phyloP scores from a whole-genome alignment of 192 early-diverging fungal genomes.

The Coemansia sp. region DNA sequence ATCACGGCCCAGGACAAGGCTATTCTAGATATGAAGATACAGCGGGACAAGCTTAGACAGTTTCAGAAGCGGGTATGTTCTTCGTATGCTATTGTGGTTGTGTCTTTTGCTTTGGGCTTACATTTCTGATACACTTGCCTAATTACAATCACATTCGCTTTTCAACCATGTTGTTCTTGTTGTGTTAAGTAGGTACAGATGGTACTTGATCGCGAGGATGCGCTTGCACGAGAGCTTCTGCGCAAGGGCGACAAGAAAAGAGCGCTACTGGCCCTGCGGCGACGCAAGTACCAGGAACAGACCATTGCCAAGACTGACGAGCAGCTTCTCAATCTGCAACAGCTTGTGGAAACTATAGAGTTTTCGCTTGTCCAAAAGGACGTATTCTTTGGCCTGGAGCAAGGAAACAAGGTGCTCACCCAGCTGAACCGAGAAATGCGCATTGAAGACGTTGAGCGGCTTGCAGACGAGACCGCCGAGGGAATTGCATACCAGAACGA shows the following conservation, averaged over 20 bases:
- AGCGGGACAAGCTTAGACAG: conserved; percentile 90
- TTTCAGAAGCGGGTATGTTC: conserved; percentile 82
- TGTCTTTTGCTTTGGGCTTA: background rate
- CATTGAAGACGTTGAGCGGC: conserved; percentile 85
- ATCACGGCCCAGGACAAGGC: conserved; percentile 90
- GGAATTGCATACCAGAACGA: conserved; percentile 95
- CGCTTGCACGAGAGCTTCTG: conserved; percentile 75
- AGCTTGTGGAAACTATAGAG: conserved; percentile 86
- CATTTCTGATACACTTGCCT: background rate
- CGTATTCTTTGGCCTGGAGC: conserved; percentile 77
- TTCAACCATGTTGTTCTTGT: background rate
- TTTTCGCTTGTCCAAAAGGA: conserved; percentile 91
- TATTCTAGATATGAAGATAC: conserved; percentile 92
- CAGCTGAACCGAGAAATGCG: conserved; percentile 84
- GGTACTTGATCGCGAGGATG: conserved; percentile 79
- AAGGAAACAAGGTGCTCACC: conserved; percentile 75
- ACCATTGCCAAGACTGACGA: conserved; percentile 79
- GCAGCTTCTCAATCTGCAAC: conserved; percentile 88
- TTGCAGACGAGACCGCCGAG: conserved; percentile 97
- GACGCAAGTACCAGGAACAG: conserved; percentile 95
- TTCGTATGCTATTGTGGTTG: background rate
- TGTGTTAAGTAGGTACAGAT: conserved; percentile 63
- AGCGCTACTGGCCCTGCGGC: conserved; percentile 87
- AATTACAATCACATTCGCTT: background rate
- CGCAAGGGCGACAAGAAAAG: conserved; percentile 72